Percentiles rank a stretch among this genome's conserved stretches.
Conservation (phyloP, 164 flowering plant species). For the Liriodendron chinense region DNA sequence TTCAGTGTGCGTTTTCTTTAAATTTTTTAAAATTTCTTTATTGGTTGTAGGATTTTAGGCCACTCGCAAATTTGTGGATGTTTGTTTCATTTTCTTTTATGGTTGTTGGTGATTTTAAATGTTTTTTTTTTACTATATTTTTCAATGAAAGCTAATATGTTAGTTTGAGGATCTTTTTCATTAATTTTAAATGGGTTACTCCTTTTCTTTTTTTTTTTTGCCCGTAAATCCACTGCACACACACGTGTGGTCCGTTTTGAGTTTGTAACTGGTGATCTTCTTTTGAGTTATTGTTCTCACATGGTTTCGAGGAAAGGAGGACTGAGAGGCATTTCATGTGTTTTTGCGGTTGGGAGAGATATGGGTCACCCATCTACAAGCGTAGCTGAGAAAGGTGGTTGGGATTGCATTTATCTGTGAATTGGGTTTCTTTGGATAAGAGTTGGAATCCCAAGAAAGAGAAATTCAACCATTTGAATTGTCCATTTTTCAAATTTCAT, state of each 20-base stretch:
- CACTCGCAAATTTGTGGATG: too few relatives aligned
- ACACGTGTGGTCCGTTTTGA: neutral
- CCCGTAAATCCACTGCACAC: neutral
- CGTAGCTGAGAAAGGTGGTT: slow-evolving; percentile 5
- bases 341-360: slow-evolving; percentile 8
- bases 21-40: too few relatives aligned
- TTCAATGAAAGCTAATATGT: too few relatives aligned
- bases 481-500: neutral
- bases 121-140: neutral
- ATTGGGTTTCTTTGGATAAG: slow-evolving; percentile 1
- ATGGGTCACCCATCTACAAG: neutral
- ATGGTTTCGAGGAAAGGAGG: neutral
- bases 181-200: too few relatives aligned
- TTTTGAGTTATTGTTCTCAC: neutral
- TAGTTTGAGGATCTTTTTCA: neutral
- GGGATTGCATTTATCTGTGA: neutral
- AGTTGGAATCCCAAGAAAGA: neutral
- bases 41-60: too few relatives aligned
- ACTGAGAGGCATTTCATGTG: neutral
- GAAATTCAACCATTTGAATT: neutral
- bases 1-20: too few relatives aligned
- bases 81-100: too few relatives aligned
- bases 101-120: neutral
- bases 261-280: neutral
- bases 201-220: too few relatives aligned